Base-by-base conservation (phyloP, 805 yeast species). In the Wickerhamomyces bovis region DNA sequence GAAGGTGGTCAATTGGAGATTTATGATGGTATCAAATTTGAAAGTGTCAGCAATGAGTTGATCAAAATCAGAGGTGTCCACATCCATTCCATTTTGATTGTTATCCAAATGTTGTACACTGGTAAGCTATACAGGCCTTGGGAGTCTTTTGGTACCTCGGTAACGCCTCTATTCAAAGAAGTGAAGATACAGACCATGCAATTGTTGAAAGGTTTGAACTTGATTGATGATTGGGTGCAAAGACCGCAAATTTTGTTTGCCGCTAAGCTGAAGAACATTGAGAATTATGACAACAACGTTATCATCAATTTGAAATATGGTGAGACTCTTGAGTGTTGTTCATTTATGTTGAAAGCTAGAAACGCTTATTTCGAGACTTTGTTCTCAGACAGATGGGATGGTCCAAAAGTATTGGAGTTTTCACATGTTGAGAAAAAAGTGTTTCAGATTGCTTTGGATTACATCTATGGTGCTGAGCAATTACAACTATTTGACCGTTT, bases 331-430 rank as follows among this genome's bases (percentile, higher is more conserved):
- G 46, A 49, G 4, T 73, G 77, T 7, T 79, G 80, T 56, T 73
- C 82, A 2, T 67, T 70, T 11, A 64, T 88, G 5, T 56, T 89
- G n/a, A 58, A 66, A 4, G 62, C 76, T 0, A 65, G 95, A 48
- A 77, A 82, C 41, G 80, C 78, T 0, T 85, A 73, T 56, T 87
- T 89, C 60, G 81, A 77, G 46, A 71, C 82, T 0, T 52, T 79
- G 2, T 69, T 85, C 31, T 74, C 83, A 0, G 57, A 63, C 0
- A 59, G 79, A 42, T 87, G 94, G 95, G 58, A 53, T 10, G 44
- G 36, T 2, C 40, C 18, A 1, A 61, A 55, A 19, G 45, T 49
- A 0, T 44, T 81, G 15, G 67, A 72, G 33, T 70, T 87, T 41
- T 61, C 66, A 2, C 73, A 75, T 43, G 65, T 81, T 15, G 51